Evolutionary conservation across 176 grass and related monocot genomes (phyloP).

Genomic region (Triticum urartu): DNA sequence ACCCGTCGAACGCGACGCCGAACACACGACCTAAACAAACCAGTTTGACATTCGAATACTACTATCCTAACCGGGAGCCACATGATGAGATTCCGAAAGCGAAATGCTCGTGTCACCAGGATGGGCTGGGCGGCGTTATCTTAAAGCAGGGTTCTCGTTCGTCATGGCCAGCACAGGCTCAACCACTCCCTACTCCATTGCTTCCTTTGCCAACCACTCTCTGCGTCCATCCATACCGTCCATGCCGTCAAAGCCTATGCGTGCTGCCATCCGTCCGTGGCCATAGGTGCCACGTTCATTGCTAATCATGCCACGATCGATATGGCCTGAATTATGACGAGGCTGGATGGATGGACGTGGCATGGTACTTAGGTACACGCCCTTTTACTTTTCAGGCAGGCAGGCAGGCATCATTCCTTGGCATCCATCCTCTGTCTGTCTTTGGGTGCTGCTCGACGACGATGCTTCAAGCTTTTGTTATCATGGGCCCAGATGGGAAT

Average conservation of each 20-base stretch:
- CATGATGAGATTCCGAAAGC: background rate
- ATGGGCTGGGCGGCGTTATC: conserved; percentile 1
- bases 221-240: background rate
- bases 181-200: conserved; percentile 23
- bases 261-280: background rate
- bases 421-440: background rate
- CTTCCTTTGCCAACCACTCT: background rate
- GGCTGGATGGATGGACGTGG: background rate
- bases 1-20: background rate
- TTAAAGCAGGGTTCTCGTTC: conserved; percentile 19
- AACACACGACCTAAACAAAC: background rate
- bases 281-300: background rate
- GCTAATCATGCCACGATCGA: background rate
- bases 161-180: background rate
- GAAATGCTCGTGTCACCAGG: background rate
- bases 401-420: conserved; percentile 20
- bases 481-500: background rate
- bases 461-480: conserved; percentile 11
- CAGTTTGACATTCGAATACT: background rate
- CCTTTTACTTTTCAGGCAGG: no score
- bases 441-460: background rate
- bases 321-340: conserved; percentile 31
- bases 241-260: background rate
- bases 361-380: no score
- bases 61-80: background rate